Evolutionary conservation across 2,329 filamentous ascomycete genomes (phyloP).

Genomic region (Ascochyta lentis): DNA sequence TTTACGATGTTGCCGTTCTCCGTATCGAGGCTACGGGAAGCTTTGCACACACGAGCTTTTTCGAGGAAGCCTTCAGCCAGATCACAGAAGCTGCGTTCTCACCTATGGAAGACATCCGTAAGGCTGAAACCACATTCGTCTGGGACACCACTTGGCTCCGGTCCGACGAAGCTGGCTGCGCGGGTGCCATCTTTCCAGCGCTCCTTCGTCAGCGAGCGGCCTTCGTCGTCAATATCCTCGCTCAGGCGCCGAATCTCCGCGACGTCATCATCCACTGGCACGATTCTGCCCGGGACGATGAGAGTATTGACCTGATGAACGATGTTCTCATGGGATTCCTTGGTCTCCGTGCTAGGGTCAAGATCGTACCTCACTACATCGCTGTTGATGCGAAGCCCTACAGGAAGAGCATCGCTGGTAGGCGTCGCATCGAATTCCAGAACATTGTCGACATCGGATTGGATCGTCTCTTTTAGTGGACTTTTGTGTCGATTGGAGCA

Average conservation of each 20-base stretch:
- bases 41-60: constrained; percentile 44
- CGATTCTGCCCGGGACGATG: constrained; percentile 37
- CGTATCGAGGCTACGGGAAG: constrained; percentile 42
- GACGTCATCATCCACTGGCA: constrained; percentile 42
- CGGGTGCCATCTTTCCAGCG: constrained; percentile 36
- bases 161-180: constrained; percentile 20
- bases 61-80: constrained; percentile 36
- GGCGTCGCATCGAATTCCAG: constrained; percentile 40
- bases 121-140: constrained; percentile 39
- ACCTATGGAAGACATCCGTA: constrained; percentile 44
- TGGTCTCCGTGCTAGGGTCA: constrained; percentile 26
- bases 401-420: constrained; percentile 33
- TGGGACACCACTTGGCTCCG: constrained; percentile 47
- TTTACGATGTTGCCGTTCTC: constrained; percentile 40
- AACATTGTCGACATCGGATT: constrained; percentile 31
- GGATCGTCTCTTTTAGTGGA: constrained; percentile 22
- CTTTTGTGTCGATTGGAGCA: too few relatives aligned
- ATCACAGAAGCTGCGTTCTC: constrained; percentile 42
- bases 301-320: constrained; percentile 27
- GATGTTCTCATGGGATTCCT: constrained; percentile 35
- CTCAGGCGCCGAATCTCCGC: constrained; percentile 33
- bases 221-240: constrained; percentile 34
- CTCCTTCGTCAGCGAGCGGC: constrained; percentile 34
- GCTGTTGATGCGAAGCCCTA: constrained; percentile 31
- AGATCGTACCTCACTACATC: constrained; percentile 39